Evolutionary conservation across 345 rosid species (phyloP), one percentile per base, ranked within the genome.

Genomic region (Lumnitzera racemosa): DNA sequence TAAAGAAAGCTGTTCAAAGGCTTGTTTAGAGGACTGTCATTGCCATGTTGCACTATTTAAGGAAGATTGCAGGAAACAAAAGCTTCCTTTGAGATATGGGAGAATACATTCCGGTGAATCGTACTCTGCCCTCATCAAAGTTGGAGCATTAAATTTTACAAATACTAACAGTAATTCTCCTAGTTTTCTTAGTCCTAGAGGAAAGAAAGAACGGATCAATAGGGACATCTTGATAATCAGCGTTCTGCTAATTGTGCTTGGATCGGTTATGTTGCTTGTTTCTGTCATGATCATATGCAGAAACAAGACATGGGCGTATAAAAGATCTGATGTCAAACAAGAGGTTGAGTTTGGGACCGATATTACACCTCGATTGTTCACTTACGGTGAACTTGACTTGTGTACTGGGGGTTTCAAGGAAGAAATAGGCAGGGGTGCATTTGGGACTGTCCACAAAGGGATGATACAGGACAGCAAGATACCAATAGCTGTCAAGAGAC

Each of bases 1-100:
- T 2, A 53, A 62, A 16, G 69, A 62, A 15, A 57, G 56, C 2
- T 76, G 76, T 12, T 0, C 3, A 3, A 23, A 59, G 53, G 76
- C 70, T 8, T 74, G 74, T 41, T 25, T 56, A 49, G 63, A 50
- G 23, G 72, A 76, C 31, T 66, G 71, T 15, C 62, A 61, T 55
- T 76, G 80, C 14, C 64, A 76, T 58, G 80, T 61, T 12, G 77
- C 69, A 0, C 54, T 71, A 11, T 74, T 24, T 27, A 56, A 4
- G 0, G 49, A 58, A 13, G 12, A 49, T 11, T 66, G 79, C 61
- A 62, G 11, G 2, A 63, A 59, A 62, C 76, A 65, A 47, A 53
- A 55, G 57, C 70, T 74, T 27, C 82, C 76, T 17, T 48, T 66
- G 56, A 72, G 61, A 53, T 69, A 50, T 5, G 74, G 74, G 27